Evolutionary conservation across 1,284 basidiomycete species (phyloP).

Genomic region (Somion occarium): DNA sequence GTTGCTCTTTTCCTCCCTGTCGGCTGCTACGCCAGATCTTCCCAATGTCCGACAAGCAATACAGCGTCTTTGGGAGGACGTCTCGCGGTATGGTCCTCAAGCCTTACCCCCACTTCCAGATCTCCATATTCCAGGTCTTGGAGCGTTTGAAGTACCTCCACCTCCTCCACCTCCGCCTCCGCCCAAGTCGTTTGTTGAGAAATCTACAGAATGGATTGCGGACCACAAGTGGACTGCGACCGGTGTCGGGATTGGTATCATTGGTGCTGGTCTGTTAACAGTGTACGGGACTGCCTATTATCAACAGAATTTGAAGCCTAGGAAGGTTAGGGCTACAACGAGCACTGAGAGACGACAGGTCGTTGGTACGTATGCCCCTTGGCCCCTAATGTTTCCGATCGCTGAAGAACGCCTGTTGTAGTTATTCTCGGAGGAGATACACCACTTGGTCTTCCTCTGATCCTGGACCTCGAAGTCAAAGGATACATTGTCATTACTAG

Average conservation of each 20-base stretch:
- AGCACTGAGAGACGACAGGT: slow-evolving; percentile 56
- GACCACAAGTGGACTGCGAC: slow-evolving; percentile 57
- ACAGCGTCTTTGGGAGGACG: slow-evolving; percentile 71
- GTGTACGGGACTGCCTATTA: slow-evolving; percentile 40
- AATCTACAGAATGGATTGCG: slow-evolving; percentile 45
- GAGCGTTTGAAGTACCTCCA: slow-evolving; percentile 67
- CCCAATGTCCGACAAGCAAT: slow-evolving; percentile 59
- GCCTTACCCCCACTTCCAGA: slow-evolving; percentile 58
- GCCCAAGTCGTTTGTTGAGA: slow-evolving; percentile 40
- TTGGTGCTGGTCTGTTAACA: slow-evolving; percentile 56
- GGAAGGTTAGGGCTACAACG: slow-evolving; percentile 30
- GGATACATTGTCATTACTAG: slow-evolving; percentile 80
- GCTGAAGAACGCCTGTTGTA: slow-evolving; percentile 22
- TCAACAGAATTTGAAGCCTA: slow-evolving; percentile 20
- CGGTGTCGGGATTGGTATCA: slow-evolving; percentile 45
- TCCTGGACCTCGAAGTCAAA: slow-evolving; percentile 65
- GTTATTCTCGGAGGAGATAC: slow-evolving; percentile 79
- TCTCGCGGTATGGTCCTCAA: slow-evolving; percentile 72
- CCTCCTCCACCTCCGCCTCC: slow-evolving; percentile 55
- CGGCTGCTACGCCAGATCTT: slow-evolving; percentile 52
- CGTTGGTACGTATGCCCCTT: slow-evolving; percentile 47
- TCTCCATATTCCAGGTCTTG: slow-evolving; percentile 58
- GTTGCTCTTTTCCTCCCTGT: slow-evolving; percentile 53
- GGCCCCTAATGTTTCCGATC: background rate
- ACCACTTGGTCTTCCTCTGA: slow-evolving; percentile 62